phyloP scores from a whole-genome alignment of 2,329 filamentous ascomycete genomes.

The Gyromitra esculenta region DNA sequence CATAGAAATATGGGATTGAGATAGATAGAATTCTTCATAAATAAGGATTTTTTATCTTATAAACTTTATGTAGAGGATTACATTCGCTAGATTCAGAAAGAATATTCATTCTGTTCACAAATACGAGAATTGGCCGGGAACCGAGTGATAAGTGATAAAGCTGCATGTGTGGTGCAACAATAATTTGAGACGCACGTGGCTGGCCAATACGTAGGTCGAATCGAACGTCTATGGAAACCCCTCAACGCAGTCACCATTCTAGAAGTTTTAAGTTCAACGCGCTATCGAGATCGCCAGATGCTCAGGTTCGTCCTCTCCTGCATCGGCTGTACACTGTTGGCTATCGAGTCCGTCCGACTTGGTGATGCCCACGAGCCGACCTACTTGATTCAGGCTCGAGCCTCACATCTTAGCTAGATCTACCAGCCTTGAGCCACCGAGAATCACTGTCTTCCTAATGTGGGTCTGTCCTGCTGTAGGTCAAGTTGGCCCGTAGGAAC shows the following conservation, averaged over 20 bases:
- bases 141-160: not conserved
- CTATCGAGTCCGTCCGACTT: too few relatives aligned
- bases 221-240: not conserved
- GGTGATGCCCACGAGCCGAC: too few relatives aligned
- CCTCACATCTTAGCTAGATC: too few relatives aligned
- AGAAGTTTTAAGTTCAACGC: too few relatives aligned
- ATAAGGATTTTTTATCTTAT: not conserved
- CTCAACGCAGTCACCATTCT: not conserved
- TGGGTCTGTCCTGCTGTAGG: too few relatives aligned
- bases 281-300: too few relatives aligned
- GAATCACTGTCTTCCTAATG: too few relatives aligned
- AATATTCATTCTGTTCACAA: not conserved
- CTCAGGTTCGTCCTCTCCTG: too few relatives aligned
- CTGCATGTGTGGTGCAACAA: not conserved
- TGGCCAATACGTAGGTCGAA: not conserved
- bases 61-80: not conserved
- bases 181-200: not conserved
- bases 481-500: too few relatives aligned
- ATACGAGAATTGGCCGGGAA: not conserved
- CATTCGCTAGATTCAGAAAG: conserved; percentile 1
- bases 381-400: too few relatives aligned
- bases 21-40: not conserved
- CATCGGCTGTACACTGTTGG: too few relatives aligned
- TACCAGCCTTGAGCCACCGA: too few relatives aligned
- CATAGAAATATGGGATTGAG: not conserved